phyloP scores from a whole-genome alignment of 768 basidiomycete species.

The Lactifluus piperatus region DNA sequence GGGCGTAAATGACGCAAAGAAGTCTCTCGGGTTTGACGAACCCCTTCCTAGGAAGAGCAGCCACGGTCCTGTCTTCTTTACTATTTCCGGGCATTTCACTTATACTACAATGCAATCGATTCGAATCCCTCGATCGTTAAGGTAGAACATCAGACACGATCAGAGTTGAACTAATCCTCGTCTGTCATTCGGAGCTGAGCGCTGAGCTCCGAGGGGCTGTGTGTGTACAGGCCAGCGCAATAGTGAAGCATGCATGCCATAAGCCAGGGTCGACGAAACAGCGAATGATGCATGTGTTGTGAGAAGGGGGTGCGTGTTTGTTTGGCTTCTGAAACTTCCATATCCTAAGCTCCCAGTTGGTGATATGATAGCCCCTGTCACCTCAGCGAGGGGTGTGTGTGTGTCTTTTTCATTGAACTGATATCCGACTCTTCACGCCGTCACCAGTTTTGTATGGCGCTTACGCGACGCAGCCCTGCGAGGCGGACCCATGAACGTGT shows the following conservation, averaged over 20 bases:
- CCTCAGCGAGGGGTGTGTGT: no score
- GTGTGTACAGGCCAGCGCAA: no score
- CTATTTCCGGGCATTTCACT: no score
- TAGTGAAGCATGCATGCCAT: no score
- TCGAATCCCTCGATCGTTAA: not conserved
- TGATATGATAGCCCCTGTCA: not conserved
- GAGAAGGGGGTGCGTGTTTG: not conserved
- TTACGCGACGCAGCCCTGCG: not conserved
- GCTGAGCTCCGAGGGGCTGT: no score
- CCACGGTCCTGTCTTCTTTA: not conserved
- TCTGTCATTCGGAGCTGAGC: not conserved
- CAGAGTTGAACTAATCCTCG: no score
- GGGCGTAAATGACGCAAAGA: slow-evolving; percentile 7
- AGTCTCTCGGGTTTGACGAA: not conserved
- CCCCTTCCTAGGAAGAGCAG: not conserved
- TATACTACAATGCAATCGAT: not conserved
- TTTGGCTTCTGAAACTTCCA: not conserved
- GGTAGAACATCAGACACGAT: not conserved
- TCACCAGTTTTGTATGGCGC: slow-evolving; percentile 1
- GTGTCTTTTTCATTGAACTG: no score
- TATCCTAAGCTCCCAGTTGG: not conserved
- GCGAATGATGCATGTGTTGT: not conserved
- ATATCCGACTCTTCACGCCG: not conserved
- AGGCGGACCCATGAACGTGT: not conserved
- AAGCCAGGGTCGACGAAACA: no score